A percentile compares a stretch with the other conserved stretches of the same genome.
phyloP scores from a whole-genome alignment of 371 early-diverging fungal genomes.

The Catenaria anguillulae region DNA sequence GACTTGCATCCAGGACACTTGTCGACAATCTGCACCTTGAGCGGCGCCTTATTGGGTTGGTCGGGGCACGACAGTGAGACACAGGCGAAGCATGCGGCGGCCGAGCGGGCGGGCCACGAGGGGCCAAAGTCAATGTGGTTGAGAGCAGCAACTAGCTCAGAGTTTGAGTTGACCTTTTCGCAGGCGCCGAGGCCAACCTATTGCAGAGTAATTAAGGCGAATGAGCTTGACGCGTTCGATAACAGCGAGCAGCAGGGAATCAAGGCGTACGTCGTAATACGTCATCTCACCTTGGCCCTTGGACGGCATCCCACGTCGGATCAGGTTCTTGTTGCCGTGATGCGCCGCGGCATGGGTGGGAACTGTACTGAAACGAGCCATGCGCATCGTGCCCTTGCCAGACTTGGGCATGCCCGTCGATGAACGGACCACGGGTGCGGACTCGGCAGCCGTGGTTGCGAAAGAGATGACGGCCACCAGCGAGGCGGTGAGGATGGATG shows the following conservation, averaged over 20 bases:
- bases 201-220: background rate
- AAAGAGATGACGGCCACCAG: too few relatives aligned
- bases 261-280: background rate
- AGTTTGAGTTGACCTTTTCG: background rate
- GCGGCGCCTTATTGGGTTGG: background rate
- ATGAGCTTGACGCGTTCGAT: background rate
- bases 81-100: background rate
- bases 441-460: too few relatives aligned
- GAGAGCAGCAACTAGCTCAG: background rate
- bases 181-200: slow-evolving; percentile 2
- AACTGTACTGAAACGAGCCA: too few relatives aligned
- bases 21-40: background rate
- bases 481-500: too few relatives aligned
- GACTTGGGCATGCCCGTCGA: too few relatives aligned
- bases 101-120: background rate
- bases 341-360: too few relatives aligned
- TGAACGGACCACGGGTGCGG: too few relatives aligned
- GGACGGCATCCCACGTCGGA: too few relatives aligned
- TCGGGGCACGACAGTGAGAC: background rate
- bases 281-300: background rate
- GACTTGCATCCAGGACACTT: background rate
- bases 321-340: too few relatives aligned
- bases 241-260: background rate
- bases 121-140: background rate
- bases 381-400: too few relatives aligned